A percentile compares a stretch with the other conserved stretches of the same genome.
Evolutionary conservation across 768 basidiomycete genomes (phyloP).

Genomic region (Polyporus arcularius): DNA sequence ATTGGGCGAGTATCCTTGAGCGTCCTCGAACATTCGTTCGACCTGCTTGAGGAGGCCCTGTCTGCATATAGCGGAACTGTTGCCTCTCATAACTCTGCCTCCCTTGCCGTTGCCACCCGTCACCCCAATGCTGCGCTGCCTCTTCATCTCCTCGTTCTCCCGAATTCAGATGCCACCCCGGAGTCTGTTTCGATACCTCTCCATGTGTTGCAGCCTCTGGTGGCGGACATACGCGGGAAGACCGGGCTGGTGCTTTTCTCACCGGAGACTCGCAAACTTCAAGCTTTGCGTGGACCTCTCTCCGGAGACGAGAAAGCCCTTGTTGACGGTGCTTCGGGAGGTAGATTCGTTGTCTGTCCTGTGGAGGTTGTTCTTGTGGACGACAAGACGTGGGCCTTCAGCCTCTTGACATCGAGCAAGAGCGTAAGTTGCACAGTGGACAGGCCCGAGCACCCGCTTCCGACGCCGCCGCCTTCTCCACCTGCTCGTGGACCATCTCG

Average conservation of each 20-base stretch:
- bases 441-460: constrained; percentile 12
- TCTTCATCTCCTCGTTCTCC: constrained; percentile 9
- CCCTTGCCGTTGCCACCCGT: constrained; percentile 6
- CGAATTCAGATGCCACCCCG: neutral
- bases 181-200: neutral
- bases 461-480: constrained; percentile 28
- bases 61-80: constrained; percentile 2
- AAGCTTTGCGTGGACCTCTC: neutral
- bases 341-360: constrained; percentile 16
- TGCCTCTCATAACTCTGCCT: neutral
- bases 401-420: constrained; percentile 16
- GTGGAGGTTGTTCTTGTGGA: constrained; percentile 8
- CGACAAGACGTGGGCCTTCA: neutral
- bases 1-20: constrained; percentile 5
- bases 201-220: neutral
- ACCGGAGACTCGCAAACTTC: neutral
- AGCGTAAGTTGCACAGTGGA: constrained; percentile 2
- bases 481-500: constrained; percentile 2
- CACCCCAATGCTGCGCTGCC: neutral
- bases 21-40: constrained; percentile 10
- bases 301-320: neutral
- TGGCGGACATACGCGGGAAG: neutral
- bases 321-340: constrained; percentile 5
- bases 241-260: constrained; percentile 2
- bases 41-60: constrained; percentile 1